These are phyloP conservation scores for Cryptosporidium xiaoi DNA, from an alignment of 169 alveolate species.

Conservation along the genomic window DNA sequence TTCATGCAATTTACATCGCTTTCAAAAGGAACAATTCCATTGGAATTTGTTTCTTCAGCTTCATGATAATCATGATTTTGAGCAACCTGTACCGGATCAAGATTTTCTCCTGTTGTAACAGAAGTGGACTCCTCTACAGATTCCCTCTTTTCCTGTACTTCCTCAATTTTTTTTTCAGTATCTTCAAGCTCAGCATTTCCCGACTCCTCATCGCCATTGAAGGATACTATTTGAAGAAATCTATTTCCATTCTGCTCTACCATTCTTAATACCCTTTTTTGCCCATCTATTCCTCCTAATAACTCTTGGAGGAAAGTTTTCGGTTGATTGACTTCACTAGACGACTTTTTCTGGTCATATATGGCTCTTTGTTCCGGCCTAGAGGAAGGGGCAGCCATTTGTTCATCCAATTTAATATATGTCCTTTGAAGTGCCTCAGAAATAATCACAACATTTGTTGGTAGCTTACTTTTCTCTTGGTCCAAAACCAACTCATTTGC, in stretches of 20 bases:
- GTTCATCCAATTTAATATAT: slow-evolving; percentile 81
- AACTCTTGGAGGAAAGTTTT: slow-evolving; percentile 78
- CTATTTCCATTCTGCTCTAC: slow-evolving; percentile 80
- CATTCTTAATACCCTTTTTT: slow-evolving; percentile 78
- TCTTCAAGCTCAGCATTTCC: slow-evolving; percentile 17
- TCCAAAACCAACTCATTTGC: not conserved
- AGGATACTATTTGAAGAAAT: slow-evolving; percentile 79
- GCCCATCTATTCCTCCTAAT: slow-evolving; percentile 79
- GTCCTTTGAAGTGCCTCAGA: slow-evolving; percentile 75
- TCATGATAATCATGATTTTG: not conserved
- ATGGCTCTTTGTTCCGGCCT: slow-evolving; percentile 79
- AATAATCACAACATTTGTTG: slow-evolving; percentile 30
- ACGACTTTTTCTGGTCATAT: slow-evolving; percentile 60
- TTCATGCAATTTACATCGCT: slow-evolving; percentile 32
- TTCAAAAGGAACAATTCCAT: slow-evolving; percentile 49
- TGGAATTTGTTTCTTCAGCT: not conserved
- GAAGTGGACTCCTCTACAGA: slow-evolving; percentile 21
- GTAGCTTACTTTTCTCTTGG: slow-evolving; percentile 21
- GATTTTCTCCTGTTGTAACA: not conserved
- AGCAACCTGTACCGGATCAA: not conserved
- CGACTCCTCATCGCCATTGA: slow-evolving; percentile 73
- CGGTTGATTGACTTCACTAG: slow-evolving; percentile 74
- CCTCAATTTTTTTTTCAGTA: slow-evolving; percentile 76
- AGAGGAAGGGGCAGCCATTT: slow-evolving; percentile 80
- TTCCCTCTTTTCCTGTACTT: slow-evolving; percentile 64